Evolutionary conservation across 306 rosid species (phyloP), one percentile per base, ranked within the genome.

Genomic region (Aeschynomene evenia): DNA sequence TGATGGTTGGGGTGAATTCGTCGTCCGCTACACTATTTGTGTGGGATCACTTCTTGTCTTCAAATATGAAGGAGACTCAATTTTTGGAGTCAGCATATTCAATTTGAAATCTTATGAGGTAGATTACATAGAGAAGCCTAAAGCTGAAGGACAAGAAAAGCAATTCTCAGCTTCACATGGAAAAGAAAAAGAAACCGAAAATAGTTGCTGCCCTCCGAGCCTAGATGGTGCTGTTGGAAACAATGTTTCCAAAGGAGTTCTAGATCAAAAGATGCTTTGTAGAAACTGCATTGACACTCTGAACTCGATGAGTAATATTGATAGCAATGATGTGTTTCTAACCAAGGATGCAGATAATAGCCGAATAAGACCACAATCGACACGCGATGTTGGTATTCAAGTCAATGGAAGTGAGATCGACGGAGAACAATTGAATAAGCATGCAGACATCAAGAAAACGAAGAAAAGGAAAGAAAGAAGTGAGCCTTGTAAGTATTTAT

Each of bases 21-120:
- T 68, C 18, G 63, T 52, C 19, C 43, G 6, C 64, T 11, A 34
- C 52, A 53, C 63, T 15, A 52, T 53, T 53, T 57, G 36, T 52
- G 63, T 51, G 16, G 74, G 74, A 21, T 52, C 19, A 37, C 53
- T 68, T 68, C 34, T 68, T 36, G 5, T 53, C 52, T 68, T 68
- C 63, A 54, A 28, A 21, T 68, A 68, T 54, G 74, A 68, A 31
- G 64, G 63, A 5, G 36, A 53, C 21, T 34, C 74, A 53, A 54
- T 34, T 8, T 68, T 68, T 24, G 10, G 4, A 21, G 51, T 68
- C 21, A 52, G 51, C 23, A 53, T 68, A 55, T 68, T 52, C 34
- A 36, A 68, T 48, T 68, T 53, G 63, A 34, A 37, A 37, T 37
- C 53, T 21, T 68, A 10, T 68, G 73, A 68, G 62, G 16, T 15